Evolutionary conservation across 352 stramenopile species (phyloP).

Genomic region (Thraustotheca clavata): DNA sequence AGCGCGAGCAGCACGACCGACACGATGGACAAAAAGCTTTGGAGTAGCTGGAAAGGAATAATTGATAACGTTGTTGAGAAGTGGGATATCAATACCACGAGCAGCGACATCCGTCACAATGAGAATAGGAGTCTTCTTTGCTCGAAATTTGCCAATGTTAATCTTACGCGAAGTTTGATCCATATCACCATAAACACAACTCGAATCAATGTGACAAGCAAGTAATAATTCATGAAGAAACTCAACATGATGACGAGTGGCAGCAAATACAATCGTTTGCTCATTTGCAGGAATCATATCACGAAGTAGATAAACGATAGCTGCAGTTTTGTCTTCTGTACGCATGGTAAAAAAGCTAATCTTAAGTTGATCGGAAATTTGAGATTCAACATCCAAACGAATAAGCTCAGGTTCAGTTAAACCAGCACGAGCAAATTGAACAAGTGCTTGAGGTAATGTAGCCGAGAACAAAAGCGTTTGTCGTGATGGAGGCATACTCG

Average conservation of each 20-base stretch:
- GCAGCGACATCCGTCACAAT: conserved; percentile 94
- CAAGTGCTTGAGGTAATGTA: conserved; percentile 95
- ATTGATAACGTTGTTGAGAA: conserved; percentile 96
- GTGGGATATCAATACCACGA: conserved; percentile 92
- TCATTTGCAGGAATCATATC: conserved; percentile 90
- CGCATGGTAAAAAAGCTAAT: conserved; percentile 96
- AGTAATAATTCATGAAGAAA: conserved; percentile 93
- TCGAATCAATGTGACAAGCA: conserved; percentile 77
- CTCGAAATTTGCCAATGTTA: conserved; percentile 85
- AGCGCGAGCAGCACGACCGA: conserved; percentile 93
- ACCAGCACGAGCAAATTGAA: conserved; percentile 98
- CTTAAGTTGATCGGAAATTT: conserved; percentile 97
- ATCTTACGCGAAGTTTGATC: conserved; percentile 87
- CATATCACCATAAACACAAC: conserved; percentile 91
- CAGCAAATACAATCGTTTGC: conserved; percentile 97
- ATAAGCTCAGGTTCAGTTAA: conserved; percentile 96
- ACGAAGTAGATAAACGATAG: conserved; percentile 94
- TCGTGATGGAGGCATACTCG: conserved; percentile 77
- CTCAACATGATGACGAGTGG: conserved; percentile 97
- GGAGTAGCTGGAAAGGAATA: conserved; percentile 91
- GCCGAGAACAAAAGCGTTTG: conserved; percentile 93
- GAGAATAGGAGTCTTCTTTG: conserved; percentile 84
- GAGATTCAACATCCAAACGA: conserved; percentile 96
- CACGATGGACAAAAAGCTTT: conserved; percentile 95
- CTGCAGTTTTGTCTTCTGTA: conserved; percentile 91